These are phyloP conservation scores for Arachis hypogaea DNA, from an alignment of 306 rosid genomes.

Conservation along the genomic window DNA sequence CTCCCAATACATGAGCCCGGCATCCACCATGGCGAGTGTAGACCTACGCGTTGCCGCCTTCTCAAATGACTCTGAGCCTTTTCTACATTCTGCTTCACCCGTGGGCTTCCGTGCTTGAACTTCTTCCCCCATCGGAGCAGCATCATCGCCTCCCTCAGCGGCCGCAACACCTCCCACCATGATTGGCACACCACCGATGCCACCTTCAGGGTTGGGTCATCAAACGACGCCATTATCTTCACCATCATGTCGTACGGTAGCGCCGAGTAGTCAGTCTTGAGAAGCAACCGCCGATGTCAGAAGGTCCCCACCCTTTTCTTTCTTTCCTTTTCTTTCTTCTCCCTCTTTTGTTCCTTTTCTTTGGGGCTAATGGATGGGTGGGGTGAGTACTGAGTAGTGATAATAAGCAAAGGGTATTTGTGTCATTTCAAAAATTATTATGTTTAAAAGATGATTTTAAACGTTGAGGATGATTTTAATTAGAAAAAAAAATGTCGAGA, in stretches of 20 bases:
- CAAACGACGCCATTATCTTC: conserved; percentile 62
- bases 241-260: conserved; percentile 68
- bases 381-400: neutral
- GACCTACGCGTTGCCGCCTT: conserved; percentile 77
- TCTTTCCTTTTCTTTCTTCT: too few relatives aligned
- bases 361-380: too few relatives aligned
- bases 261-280: conserved; percentile 48
- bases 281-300: neutral
- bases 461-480: too few relatives aligned
- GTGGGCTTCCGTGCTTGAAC: conserved; percentile 45
- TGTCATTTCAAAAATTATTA: too few relatives aligned
- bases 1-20: conserved; percentile 85
- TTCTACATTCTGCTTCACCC: conserved; percentile 42
- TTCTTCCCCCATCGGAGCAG: conserved; percentile 71
- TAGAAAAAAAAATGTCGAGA: too few relatives aligned
- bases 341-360: too few relatives aligned
- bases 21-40: conserved; percentile 84
- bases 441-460: too few relatives aligned
- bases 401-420: too few relatives aligned
- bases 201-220: conserved; percentile 43
- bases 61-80: conserved; percentile 71
- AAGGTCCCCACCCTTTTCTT: neutral
- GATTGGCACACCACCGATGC: conserved; percentile 59
- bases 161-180: conserved; percentile 74
- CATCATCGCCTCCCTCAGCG: conserved; percentile 74